Conservation (phyloP, 2,329 filamentous ascomycete genomes). For the Neoarthrinium moseri region DNA sequence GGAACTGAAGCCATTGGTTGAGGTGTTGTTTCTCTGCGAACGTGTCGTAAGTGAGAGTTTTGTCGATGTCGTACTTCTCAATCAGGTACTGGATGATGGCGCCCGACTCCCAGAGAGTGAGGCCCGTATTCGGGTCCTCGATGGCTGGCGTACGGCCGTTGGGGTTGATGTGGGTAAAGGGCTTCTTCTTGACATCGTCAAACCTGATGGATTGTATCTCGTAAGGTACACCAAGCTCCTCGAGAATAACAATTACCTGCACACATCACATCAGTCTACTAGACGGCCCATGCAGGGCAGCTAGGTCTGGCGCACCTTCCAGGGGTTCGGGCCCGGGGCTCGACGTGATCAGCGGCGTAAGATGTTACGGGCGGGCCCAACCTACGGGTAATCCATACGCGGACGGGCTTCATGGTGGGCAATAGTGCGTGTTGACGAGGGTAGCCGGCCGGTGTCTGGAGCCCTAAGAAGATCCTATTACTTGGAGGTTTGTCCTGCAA, state of each 20-base stretch:
- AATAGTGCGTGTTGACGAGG: too few species aligned
- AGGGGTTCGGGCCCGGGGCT: too few species aligned
- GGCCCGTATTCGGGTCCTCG: constrained; percentile 37
- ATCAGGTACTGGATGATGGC: constrained; percentile 36
- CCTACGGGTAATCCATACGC: too few species aligned
- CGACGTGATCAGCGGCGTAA: too few species aligned
- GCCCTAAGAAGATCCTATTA: too few species aligned
- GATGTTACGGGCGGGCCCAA: too few species aligned
- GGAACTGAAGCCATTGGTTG: constrained; percentile 44
- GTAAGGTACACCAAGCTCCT: constrained; percentile 29
- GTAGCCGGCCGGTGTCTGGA: too few species aligned
- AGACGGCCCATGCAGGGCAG: too few species aligned
- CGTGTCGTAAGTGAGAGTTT: constrained; percentile 29
- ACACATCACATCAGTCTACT: too few species aligned
- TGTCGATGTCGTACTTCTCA: constrained; percentile 33
- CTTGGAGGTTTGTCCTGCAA: too few species aligned
- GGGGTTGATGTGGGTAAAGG: constrained; percentile 26
- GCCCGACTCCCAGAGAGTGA: constrained; percentile 47
- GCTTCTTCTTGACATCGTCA: constrained; percentile 24
- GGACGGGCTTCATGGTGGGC: too few species aligned
- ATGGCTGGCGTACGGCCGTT: constrained; percentile 32
- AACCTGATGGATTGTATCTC: constrained; percentile 13
- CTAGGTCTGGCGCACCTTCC: too few species aligned
- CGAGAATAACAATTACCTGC: constrained; percentile 26
- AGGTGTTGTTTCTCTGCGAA: constrained; percentile 20